Base-by-base conservation (phyloP, 2,329 filamentous ascomycete species). In the Cladosporium velox region DNA sequence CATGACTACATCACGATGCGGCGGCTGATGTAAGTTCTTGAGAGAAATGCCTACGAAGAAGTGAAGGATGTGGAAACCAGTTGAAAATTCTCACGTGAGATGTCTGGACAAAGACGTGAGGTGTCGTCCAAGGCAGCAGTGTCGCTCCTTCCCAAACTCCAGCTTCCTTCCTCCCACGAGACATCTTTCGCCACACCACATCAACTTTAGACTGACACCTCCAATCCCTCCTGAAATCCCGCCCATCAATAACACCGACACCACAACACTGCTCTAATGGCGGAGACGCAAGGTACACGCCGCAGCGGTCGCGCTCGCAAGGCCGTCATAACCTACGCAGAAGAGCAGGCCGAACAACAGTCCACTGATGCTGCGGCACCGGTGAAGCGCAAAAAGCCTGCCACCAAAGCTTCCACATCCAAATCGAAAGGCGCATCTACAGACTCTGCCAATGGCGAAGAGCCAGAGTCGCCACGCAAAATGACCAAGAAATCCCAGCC, bases 281-380 rank as follows among this genome's bases (percentile, higher is more conserved):
- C 59, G 10, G 61, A 49, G 1, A 52, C 26, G 2, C 64, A 49
- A 15, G 60, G 51, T 24, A 32, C 66, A 14, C 61, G 71, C 41
- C 70, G 70, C 35, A 70, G 68, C 10, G 58, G 44, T 1, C 69
- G 71, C 11, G 62, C 64, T n/a, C 68, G 71, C 55, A 71, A 66
- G 49, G 62, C 65, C 2, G 67, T 70, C 21, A 62, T 65, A 8
- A 68, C 51, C 4, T 68, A 71, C 32, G 70, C 70, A 15, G 69
- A 70, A 12, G 71, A 70, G 38, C 70, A 69, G 38, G 68, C 67
- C 41, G 65, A 68, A 18, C 34, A 68, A 12, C 57, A 60, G 3
- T 60, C 34, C 15, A 59, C 30, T 26, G 24, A 4, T 4, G 26
- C 38, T 7, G 14, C 44, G 3, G 47, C 55, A 7, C 32, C 63